Evolutionary conservation across 2,329 filamentous ascomycete species (phyloP).

Genomic region (Aspergillus intermedius): DNA sequence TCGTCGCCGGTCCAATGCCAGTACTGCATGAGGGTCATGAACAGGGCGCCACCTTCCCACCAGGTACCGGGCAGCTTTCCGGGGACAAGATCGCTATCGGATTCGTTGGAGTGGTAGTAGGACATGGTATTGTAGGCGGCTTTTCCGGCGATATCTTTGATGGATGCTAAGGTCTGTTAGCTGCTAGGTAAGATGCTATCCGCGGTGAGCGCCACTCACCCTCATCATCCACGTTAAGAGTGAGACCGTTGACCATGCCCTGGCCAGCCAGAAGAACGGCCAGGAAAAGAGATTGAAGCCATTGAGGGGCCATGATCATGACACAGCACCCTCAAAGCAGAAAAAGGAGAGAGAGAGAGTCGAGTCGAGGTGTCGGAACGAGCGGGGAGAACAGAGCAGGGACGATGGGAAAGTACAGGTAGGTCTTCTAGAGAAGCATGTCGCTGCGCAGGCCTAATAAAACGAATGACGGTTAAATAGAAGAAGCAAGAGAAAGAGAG

Average conservation of each 20-base stretch:
- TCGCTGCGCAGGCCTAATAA: no score
- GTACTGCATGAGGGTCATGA: constrained; percentile 67
- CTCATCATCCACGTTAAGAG: constrained; percentile 17
- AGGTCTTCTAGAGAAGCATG: neutral
- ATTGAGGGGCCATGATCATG: constrained; percentile 1
- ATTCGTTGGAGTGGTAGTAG: constrained; percentile 31
- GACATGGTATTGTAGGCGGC: constrained; percentile 35
- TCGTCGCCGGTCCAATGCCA: constrained; percentile 75
- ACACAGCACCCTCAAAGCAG: neutral
- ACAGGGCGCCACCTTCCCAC: constrained; percentile 71
- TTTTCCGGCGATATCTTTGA: constrained; percentile 29
- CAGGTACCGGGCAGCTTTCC: constrained; percentile 35
- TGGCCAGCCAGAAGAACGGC: constrained; percentile 5
- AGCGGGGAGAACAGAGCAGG: neutral
- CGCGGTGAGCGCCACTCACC: constrained; percentile 6
- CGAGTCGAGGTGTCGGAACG: neutral
- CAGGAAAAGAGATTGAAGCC: constrained; percentile 6
- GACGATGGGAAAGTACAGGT: neutral
- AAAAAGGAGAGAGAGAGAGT: neutral
- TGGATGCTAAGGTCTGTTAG: constrained; percentile 15
- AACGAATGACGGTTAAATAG: neutral
- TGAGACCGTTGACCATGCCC: constrained; percentile 9
- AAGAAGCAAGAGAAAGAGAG: neutral
- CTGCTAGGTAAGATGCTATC: neutral
- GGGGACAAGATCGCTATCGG: constrained; percentile 27